Evolutionary conservation across 2,329 filamentous ascomycete genomes (phyloP).

Genomic region (Ramularia collo-cygni): DNA sequence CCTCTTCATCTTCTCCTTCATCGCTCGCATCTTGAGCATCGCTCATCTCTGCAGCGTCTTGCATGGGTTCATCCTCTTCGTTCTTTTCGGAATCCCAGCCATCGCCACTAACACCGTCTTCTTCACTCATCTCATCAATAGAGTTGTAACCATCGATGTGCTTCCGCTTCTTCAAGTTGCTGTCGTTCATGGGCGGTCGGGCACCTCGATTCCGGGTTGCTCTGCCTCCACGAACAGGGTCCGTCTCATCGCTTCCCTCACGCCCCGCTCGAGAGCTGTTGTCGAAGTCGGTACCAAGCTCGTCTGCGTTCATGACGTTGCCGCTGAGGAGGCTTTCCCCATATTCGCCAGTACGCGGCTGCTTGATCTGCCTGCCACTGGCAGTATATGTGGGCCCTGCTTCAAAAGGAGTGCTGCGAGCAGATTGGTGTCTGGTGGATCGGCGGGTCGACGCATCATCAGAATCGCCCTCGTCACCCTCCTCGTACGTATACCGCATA

Average conservation of each 20-base stretch:
- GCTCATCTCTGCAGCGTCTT: conserved; percentile 43
- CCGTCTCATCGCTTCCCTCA: conserved; percentile 40
- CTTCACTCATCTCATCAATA: conserved; percentile 57
- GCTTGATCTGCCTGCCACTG: conserved; percentile 77
- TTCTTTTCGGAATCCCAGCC: conserved; percentile 70
- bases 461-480: conserved; percentile 61
- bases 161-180: conserved; percentile 38
- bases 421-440: conserved; percentile 55
- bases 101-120: conserved; percentile 51
- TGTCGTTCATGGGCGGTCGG: conserved; percentile 15
- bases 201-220: conserved; percentile 24
- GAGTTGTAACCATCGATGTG: conserved; percentile 52
- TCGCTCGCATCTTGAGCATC: conserved; percentile 48
- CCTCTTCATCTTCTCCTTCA: conserved; percentile 44
- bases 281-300: conserved; percentile 23
- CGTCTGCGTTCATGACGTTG: conserved; percentile 39
- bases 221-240: conserved; percentile 39
- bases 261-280: too few relatives aligned
- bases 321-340: conserved; percentile 55
- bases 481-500: conserved; percentile 92
- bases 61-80: conserved; percentile 59
- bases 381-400: conserved; percentile 64
- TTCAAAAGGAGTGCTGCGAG: conserved; percentile 64
- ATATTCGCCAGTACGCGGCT: conserved; percentile 57
- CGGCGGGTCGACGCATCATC: conserved; percentile 62